Percentiles rank a stretch among this genome's conserved stretches.
Conservation (phyloP, 768 basidiomycete genomes). For the Austroboletus festivus region DNA sequence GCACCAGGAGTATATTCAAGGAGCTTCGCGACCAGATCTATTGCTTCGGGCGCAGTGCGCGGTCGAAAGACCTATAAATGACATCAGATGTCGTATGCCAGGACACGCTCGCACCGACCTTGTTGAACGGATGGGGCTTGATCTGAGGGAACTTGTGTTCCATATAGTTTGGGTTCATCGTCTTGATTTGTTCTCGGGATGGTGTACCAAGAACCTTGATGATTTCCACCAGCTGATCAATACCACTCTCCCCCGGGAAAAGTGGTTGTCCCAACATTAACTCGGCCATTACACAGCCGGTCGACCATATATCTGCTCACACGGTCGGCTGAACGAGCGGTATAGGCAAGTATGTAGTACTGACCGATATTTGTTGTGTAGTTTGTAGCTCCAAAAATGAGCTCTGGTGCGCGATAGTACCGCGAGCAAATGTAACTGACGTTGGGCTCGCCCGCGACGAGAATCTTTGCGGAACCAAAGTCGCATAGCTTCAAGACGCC, state of each 20-base stretch:
- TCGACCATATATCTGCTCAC: constrained; percentile 92
- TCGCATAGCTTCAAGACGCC: constrained; percentile 98
- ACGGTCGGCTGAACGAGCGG: constrained; percentile 7
- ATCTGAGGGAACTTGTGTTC: constrained; percentile 99
- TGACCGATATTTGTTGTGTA: constrained; percentile 98
- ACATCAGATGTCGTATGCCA: constrained; percentile 11
- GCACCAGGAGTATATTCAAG: constrained; percentile 98
- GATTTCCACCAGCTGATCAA: constrained; percentile 98
- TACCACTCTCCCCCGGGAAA: constrained; percentile 98
- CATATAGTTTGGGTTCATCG: constrained; percentile 99
- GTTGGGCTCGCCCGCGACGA: constrained; percentile 96
- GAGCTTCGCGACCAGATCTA: constrained; percentile 91
- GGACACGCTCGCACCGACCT: constrained; percentile 46
- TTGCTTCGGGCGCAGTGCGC: constrained; percentile 92
- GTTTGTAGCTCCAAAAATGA: constrained; percentile 99
- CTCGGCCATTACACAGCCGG: constrained; percentile 99
- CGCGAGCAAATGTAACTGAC: constrained; percentile 99
- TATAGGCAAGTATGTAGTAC: constrained; percentile 27
- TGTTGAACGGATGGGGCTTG: constrained; percentile 98
- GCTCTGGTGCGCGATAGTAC: constrained; percentile 98
- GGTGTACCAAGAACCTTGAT: constrained; percentile 99
- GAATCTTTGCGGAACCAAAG: constrained; percentile 98
- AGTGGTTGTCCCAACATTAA: constrained; percentile 98
- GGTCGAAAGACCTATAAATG: constrained; percentile 87
- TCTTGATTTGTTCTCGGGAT: constrained; percentile 99